phyloP scores from a whole-genome alignment of 2,329 filamentous ascomycete genomes.

The Colletotrichum sp. region DNA sequence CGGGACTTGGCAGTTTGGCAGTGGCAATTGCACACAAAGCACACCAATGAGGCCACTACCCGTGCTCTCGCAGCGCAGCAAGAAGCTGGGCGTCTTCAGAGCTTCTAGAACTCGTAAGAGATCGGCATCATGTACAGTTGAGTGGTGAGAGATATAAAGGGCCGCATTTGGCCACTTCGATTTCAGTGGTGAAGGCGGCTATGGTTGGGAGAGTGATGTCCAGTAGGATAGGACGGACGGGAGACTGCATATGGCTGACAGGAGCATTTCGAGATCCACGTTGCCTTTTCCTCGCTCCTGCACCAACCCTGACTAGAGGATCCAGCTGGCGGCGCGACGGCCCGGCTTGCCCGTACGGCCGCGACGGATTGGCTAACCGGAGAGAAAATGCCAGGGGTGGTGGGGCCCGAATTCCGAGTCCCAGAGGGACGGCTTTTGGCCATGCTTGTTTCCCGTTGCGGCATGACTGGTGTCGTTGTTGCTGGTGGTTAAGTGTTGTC shows the following conservation, averaged over 20 bases:
- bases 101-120: background rate
- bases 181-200: background rate
- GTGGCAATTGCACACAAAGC: background rate
- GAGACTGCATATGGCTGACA: background rate
- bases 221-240: slow-evolving; percentile 2
- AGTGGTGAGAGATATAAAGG: slow-evolving; percentile 7
- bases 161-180: background rate
- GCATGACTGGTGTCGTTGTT: background rate
- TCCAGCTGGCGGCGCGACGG: slow-evolving; percentile 2
- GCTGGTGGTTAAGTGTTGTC: background rate
- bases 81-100: background rate
- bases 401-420: slow-evolving; percentile 12
- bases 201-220: background rate
- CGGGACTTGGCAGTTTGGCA: background rate
- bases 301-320: background rate
- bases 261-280: background rate
- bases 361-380: slow-evolving; percentile 11
- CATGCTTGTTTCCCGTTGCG: background rate
- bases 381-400: background rate
- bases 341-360: background rate
- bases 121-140: background rate
- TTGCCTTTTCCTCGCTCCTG: background rate
- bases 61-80: background rate
- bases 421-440: background rate
- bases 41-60: background rate